These are phyloP conservation scores for Leishmania martiniquensis DNA, from an alignment of 208 protist species.

Conservation along the genomic window DNA sequence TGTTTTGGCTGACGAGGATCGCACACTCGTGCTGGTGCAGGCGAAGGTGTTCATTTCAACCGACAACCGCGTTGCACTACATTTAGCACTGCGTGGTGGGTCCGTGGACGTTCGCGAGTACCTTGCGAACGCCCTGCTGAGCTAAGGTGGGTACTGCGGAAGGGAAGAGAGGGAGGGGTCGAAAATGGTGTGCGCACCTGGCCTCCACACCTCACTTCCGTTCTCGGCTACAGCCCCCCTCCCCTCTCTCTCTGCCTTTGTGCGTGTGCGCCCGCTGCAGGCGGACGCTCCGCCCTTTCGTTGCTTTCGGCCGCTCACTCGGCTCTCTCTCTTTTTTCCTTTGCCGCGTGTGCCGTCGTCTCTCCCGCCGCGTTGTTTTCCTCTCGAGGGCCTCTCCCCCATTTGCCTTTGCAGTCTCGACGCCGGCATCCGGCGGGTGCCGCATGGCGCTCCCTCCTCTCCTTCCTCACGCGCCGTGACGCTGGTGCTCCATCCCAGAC, in stretches of 20 bases:
- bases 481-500: background rate
- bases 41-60: constrained; percentile 79
- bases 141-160: constrained; percentile 34
- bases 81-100: constrained; percentile 78
- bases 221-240: too few species aligned
- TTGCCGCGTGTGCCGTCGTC: background rate
- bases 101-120: constrained; percentile 73
- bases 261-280: background rate
- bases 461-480: too few species aligned
- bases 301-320: background rate
- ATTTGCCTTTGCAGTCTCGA: background rate
- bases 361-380: background rate
- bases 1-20: constrained; percentile 53
- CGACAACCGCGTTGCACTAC: constrained; percentile 73
- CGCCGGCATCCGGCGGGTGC: background rate
- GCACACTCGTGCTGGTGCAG: constrained; percentile 73
- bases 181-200: background rate
- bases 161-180: background rate
- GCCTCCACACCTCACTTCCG: background rate
- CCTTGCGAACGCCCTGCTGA: constrained; percentile 66
- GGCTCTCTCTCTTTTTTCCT: background rate
- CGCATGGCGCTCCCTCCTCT: background rate
- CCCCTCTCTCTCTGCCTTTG: background rate
- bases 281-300: background rate
- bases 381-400: background rate